These are phyloP conservation scores for Cladorrhinum sp. DNA, from an alignment of 2,329 filamentous ascomycete genomes.

Conservation along the genomic window DNA sequence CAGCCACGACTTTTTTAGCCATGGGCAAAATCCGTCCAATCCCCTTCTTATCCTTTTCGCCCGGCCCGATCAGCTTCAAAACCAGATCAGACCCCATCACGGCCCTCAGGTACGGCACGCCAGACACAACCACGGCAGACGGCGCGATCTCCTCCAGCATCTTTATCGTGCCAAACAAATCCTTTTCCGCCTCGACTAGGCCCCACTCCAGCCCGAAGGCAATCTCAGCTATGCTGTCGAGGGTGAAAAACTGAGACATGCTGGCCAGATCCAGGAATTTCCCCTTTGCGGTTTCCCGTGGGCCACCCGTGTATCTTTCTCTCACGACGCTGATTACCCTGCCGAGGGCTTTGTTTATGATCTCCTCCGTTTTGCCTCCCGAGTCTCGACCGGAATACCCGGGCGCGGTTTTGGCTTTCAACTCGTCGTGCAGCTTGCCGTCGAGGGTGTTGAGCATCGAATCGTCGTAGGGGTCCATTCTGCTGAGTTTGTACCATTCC, in stretches of 20 bases:
- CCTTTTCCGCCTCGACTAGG: conserved; percentile 41
- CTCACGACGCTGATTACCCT: conserved; percentile 19
- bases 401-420: conserved; percentile 28
- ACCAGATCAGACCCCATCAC: conserved; percentile 34
- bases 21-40: conserved; percentile 36
- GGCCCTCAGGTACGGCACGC: conserved; percentile 41
- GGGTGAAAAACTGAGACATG: conserved; percentile 46
- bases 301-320: not conserved
- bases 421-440: conserved; percentile 29
- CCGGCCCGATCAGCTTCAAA: conserved; percentile 36
- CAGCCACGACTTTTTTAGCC: conserved; percentile 42
- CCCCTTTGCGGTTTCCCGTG: not conserved
- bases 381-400: conserved; percentile 32
- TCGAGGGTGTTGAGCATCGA: conserved; percentile 45
- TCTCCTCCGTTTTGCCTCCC: conserved; percentile 24
- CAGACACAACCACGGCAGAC: conserved; percentile 20
- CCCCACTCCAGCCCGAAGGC: conserved; percentile 49
- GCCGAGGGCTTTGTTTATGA: conserved; percentile 20
- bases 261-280: conserved; percentile 42
- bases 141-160: conserved; percentile 29
- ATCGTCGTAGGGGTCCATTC: conserved; percentile 46
- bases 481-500: conserved; percentile 43
- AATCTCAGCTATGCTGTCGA: conserved; percentile 50
- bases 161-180: conserved; percentile 43
- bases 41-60: conserved; percentile 33